Base-by-base conservation (phyloP, 108 stramenopile species). In the Skeletonema potamos region DNA sequence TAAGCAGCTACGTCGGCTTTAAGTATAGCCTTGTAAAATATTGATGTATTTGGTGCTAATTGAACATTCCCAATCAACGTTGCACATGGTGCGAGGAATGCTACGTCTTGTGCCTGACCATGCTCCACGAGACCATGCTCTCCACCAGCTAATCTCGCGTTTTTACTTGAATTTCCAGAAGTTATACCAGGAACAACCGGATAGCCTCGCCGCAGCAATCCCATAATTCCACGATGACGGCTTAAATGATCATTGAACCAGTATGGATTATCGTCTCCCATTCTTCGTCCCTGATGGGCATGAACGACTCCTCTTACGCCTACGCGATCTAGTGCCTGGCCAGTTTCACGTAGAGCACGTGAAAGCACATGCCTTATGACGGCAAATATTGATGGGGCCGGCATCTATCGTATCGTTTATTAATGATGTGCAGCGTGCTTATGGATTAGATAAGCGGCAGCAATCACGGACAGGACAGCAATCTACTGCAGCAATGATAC, bases 341-440 rank as follows among this genome's bases (percentile, higher is more conserved):
- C 94, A 8, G 92, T 93, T 79, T 95, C 94, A 32, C 94, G 87
- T 10, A 95, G 74, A 20, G 90, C 90, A 15, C 92, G 85, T 11
- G 89, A 87, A 33, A 95, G 60, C 18, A 83, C 80, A 54, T 95
- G 92, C 39, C 91, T 85, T 22, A 92, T 24, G 5, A 77, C 70
- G 54, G 82, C 74, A 54, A 78, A 54, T 13, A 88, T 58, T 36
- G 87, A 81, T 20, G 87, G 91, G n/a, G 64, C 44, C n/a, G 79
- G 77, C 81, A 81, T 83, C 1, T n/a, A n/a, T n/a, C n/a, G n/a
- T n/a, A n/a, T n/a, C n/a, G n/a, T n/a, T 8, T 63, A 33, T 48
- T 24, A 1, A n/a, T 62, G 15, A n/a, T 28, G 0, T 11, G n/a
- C n/a, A n/a, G n/a, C n/a, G n/a, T 28, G 30, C 34, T 58, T 58